Evolutionary conservation across 129 eudicot genomes (phyloP).

Genomic region (Helichrysum umbraculigerum): DNA sequence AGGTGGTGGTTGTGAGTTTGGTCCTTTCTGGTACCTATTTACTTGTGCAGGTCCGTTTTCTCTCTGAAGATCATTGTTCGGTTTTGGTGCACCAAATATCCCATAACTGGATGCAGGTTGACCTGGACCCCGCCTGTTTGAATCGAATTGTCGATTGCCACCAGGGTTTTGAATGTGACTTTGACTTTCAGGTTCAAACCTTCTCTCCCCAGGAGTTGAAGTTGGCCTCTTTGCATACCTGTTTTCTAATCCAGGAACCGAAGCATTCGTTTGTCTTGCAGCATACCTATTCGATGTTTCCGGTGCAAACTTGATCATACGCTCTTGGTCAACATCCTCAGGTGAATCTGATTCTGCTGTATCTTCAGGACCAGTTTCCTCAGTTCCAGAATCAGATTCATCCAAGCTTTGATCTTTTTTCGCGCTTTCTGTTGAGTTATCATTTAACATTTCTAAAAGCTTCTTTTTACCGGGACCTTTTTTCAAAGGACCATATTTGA

Average conservation of each 20-base stretch:
- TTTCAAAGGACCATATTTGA: conserved; percentile 66
- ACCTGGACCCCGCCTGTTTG: conserved; percentile 20
- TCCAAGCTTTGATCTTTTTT: conserved; percentile 24
- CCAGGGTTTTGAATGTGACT: conserved; percentile 29
- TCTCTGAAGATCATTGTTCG: conserved; percentile 9
- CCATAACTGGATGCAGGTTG: conserved; percentile 40
- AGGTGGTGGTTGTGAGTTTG: conserved; percentile 18
- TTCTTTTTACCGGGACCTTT: conserved; percentile 57
- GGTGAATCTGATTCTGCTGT: conserved; percentile 27
- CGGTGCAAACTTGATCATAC: conserved; percentile 17
- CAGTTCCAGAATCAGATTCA: conserved; percentile 30
- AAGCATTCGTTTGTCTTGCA: conserved; percentile 15
- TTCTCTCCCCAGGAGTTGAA: conserved; percentile 14
- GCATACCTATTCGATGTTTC: conserved; percentile 41
- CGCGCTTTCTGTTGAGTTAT: conserved; percentile 23
- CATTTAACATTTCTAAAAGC: conserved; percentile 27
- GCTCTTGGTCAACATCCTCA: conserved; percentile 33
- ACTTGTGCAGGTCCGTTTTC: conserved; percentile 25
- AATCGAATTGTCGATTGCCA: conserved; percentile 23
- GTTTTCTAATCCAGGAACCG: conserved; percentile 16
- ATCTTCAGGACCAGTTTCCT: conserved; percentile 20
- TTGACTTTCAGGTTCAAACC: conserved; percentile 33
- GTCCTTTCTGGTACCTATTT: conserved; percentile 59
- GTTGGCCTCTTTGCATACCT: conserved; percentile 24
- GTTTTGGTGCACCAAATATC: conserved; percentile 34